Evolutionary conservation across 306 rosid species (phyloP).

Genomic region (Casuarina cunninghamiana): DNA sequence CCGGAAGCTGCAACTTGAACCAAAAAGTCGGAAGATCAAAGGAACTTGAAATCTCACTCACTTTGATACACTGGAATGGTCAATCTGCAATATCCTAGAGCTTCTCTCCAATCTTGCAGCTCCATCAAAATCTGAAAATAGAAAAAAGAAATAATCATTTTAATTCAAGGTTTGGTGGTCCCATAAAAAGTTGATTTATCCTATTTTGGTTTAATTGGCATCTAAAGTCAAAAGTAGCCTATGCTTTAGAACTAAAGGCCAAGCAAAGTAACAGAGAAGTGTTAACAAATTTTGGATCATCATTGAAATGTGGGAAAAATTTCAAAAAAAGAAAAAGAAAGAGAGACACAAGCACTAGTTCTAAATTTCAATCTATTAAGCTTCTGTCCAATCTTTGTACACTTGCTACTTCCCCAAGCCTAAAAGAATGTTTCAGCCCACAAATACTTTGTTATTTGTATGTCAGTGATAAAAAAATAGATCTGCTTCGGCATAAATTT

Average conservation of each 20-base stretch:
- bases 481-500: conserved; percentile 12
- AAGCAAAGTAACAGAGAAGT: conserved; percentile 1
- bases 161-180: background rate
- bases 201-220: conserved; percentile 21
- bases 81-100: conserved; percentile 77
- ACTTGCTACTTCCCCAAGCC: background rate
- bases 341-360: conserved; percentile 6
- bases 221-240: background rate
- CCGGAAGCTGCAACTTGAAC: conserved; percentile 17
- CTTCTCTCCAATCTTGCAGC: conserved; percentile 76
- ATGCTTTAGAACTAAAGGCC: conserved; percentile 10
- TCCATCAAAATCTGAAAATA: conserved; percentile 76
- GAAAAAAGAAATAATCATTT: background rate
- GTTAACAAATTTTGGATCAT: background rate
- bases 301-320: conserved; percentile 1
- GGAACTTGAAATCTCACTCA: conserved; percentile 37
- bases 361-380: background rate
- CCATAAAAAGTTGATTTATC: conserved; percentile 9
- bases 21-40: conserved; percentile 7
- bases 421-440: background rate
- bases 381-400: background rate
- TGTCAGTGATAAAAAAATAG: conserved; percentile 6
- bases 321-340: background rate
- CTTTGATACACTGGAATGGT: conserved; percentile 87
- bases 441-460: conserved; percentile 6